Conservation (phyloP, 2,329 filamentous ascomycete genomes). For the Apiospora arundinis region DNA sequence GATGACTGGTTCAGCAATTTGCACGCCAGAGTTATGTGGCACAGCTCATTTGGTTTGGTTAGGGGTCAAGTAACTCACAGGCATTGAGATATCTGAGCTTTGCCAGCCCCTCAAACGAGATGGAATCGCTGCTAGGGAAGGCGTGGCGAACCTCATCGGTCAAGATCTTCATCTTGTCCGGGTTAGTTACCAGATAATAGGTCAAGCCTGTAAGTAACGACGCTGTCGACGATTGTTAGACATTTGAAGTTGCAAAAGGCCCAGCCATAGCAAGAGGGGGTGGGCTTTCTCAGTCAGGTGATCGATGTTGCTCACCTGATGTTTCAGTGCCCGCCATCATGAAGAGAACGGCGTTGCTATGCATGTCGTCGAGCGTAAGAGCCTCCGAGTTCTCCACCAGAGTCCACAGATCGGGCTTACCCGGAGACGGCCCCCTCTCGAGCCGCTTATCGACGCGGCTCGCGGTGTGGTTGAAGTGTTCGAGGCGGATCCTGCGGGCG, state of each 20-base stretch:
- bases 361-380: slow-evolving; percentile 28
- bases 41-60: background rate
- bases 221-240: slow-evolving; percentile 24
- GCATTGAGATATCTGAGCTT: slow-evolving; percentile 37
- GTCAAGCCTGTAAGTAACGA: slow-evolving; percentile 29
- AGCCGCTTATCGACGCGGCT: slow-evolving; percentile 6
- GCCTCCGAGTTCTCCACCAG: slow-evolving; percentile 26
- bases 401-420: slow-evolving; percentile 13
- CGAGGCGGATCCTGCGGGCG: background rate
- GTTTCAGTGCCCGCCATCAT: slow-evolving; percentile 28
- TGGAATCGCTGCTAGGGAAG: slow-evolving; percentile 35
- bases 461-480: background rate
- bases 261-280: too few relatives aligned
- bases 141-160: slow-evolving; percentile 34
- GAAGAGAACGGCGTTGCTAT: slow-evolving; percentile 26
- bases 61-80: slow-evolving; percentile 2
- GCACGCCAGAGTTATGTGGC: background rate
- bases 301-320: slow-evolving; percentile 17
- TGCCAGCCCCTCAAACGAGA: slow-evolving; percentile 33
- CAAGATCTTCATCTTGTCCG: slow-evolving; percentile 32
- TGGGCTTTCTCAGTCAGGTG: too few relatives aligned
- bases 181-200: slow-evolving; percentile 37
- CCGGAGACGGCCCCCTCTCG: background rate
- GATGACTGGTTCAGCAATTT: background rate
- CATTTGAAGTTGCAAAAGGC: background rate